Conservation (phyloP, 345 rosid genomes). For the Syzygium jambos region DNA sequence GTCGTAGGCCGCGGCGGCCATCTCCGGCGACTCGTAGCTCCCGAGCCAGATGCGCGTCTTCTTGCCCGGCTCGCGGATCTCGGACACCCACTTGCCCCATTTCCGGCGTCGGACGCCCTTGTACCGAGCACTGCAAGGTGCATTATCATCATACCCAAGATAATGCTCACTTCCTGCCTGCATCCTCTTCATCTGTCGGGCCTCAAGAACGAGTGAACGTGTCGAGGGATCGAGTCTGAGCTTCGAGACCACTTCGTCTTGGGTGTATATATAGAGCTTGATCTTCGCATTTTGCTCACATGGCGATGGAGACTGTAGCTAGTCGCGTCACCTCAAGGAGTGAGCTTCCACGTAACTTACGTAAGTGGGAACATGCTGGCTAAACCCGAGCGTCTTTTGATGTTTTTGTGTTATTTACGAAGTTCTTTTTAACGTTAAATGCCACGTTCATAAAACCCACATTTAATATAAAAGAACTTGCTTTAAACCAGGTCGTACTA, state of each 20-base stretch:
- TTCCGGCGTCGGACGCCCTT: conserved; percentile 77
- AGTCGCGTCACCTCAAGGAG: not conserved
- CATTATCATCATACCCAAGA: not conserved
- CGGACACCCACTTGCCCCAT: conserved; percentile 99
- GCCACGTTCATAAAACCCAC: not conserved
- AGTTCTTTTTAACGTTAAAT: not conserved
- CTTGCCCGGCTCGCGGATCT: conserved; percentile 81
- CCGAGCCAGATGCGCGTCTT: conserved; percentile 87
- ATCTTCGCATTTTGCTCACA: not conserved
- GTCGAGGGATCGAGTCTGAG: not conserved
- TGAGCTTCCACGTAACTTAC: conserved; percentile 36
- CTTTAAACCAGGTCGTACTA: not conserved
- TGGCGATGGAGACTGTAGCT: not conserved
- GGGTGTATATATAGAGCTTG: not conserved
- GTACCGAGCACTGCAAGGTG: conserved; percentile 4
- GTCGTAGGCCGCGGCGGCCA: conserved; percentile 95
- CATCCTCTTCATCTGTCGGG: not conserved
- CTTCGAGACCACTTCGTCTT: not conserved
- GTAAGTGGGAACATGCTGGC: conserved; percentile 15
- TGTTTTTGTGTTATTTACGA: not conserved
- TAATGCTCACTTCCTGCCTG: not conserved
- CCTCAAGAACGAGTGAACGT: not conserved
- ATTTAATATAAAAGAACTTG: not conserved
- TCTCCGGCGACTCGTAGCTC: conserved; percentile 72
- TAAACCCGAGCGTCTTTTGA: not conserved